Conservation (phyloP, 129 eudicot species). For the Ambrosia artemisiifolia region DNA sequence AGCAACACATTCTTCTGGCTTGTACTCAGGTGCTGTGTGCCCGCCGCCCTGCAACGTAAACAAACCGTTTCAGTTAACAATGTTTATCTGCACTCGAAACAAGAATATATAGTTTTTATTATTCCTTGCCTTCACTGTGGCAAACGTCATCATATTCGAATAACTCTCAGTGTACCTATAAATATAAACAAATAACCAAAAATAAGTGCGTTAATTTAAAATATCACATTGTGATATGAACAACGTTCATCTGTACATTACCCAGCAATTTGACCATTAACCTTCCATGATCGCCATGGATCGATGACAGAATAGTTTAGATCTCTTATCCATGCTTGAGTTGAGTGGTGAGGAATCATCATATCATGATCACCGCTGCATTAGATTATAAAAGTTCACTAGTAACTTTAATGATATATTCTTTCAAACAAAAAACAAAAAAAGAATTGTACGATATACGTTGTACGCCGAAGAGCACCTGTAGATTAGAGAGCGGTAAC, state of each 20-base stretch:
- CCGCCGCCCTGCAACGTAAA: not conserved
- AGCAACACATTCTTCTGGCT: not conserved
- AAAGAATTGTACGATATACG: not conserved
- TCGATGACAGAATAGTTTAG: slow-evolving; percentile 45
- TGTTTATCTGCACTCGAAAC: not conserved
- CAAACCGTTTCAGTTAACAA: not conserved
- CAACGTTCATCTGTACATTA: slow-evolving; percentile 3
- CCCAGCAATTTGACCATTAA: slow-evolving; percentile 62
- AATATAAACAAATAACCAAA: slow-evolving; percentile 8
- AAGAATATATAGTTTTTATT: not conserved
- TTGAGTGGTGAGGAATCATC: slow-evolving; percentile 38
- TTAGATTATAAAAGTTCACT: not conserved
- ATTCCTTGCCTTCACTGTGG: slow-evolving; percentile 59
- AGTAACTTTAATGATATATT: not conserved
- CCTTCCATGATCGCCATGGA: slow-evolving; percentile 62
- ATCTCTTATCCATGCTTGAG: slow-evolving; percentile 58
- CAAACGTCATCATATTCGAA: slow-evolving; percentile 28
- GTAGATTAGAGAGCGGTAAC: slow-evolving; percentile 49
- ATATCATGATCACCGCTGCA: slow-evolving; percentile 50
- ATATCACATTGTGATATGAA: not conserved
- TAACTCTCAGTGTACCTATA: not conserved
- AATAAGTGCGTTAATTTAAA: not conserved
- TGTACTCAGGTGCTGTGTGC: not conserved
- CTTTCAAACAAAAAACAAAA: not conserved
- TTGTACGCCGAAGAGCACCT: slow-evolving; percentile 29